Evolutionary conservation across 2,329 filamentous ascomycete species (phyloP), one percentile per base, ranked within the genome.

Genomic region (Pestalotiopsis sp.): DNA sequence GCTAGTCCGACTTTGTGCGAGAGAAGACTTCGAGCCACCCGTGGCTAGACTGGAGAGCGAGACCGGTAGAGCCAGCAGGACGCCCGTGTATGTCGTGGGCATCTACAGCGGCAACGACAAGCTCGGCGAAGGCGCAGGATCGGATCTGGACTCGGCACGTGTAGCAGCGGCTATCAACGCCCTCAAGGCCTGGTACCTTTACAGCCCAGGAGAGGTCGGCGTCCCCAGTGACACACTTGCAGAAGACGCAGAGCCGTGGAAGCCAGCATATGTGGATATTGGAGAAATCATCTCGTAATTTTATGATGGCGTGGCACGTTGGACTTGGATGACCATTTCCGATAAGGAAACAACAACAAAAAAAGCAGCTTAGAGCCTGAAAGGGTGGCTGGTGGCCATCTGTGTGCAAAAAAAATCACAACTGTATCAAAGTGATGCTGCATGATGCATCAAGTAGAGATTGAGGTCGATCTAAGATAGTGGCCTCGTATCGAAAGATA

Each of bases 131-230:
- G 96, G 91, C n/a, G 87, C 91, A 23, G 96, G 93, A 27, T 84
- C 91, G 63, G 95, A 88, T 80, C 84, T 98, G 68, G 86, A 94
- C 73, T 88, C 94, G 75, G 95, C 93, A 39, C 89, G 93, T 72
- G 86, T 88, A 72, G 88, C 93, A 79, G 96, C 96, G 23, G 90
- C 93, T 49, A 95, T 97, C 76, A 91, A 92, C 71, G 91, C 94
- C 20, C 85, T 99, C 77, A 97, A 97, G 86, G 87, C 91, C 5
- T 99, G 96, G 96, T 99, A 99, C 81, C 85, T 99, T 66, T 99
- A 99, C 84, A 95, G 91, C 79, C 95, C 96, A 36, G 85, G 87
- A 68, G 82, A 85, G 73, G 87, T 90, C 64, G 86, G 87, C 68
- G 84, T 93, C 70, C 92, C 92, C 27, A 93, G 91, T 77, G 90